Evolutionary conservation across 169 alveolate genomes (phyloP).

Genomic region (Cryptosporidium canis): DNA sequence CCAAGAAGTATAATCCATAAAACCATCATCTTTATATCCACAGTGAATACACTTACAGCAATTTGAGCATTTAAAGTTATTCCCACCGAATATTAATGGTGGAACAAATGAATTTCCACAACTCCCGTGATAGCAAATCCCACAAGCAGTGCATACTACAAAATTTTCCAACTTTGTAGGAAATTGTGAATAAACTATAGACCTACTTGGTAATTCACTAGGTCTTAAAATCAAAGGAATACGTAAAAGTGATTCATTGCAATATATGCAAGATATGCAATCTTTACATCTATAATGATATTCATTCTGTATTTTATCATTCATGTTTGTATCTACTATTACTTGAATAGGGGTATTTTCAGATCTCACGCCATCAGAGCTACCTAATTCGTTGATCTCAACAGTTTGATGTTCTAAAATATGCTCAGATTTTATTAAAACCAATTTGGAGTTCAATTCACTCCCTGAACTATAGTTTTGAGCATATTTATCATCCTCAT

Average conservation of each 20-base stretch:
- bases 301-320: background rate
- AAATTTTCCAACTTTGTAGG: slow-evolving; percentile 53
- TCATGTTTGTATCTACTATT: background rate
- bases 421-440: background rate
- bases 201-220: slow-evolving; percentile 52
- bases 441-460: background rate
- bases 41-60: slow-evolving; percentile 57
- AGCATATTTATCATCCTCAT: background rate
- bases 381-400: background rate
- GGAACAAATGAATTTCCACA: slow-evolving; percentile 52
- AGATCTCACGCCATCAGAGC: background rate
- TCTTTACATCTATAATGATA: slow-evolving; percentile 16
- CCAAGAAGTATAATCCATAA: slow-evolving; percentile 61
- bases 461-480: background rate
- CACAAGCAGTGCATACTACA: slow-evolving; percentile 46
- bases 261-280: slow-evolving; percentile 44
- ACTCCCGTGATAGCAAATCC: slow-evolving; percentile 51
- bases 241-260: slow-evolving; percentile 18
- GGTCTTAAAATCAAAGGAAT: slow-evolving; percentile 39
- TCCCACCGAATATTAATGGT: slow-evolving; percentile 41
- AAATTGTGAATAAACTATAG: slow-evolving; percentile 33
- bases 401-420: background rate
- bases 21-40: slow-evolving; percentile 62
- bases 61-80: slow-evolving; percentile 49
- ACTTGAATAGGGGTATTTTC: background rate